These are phyloP conservation scores for Pelargonium nanum DNA, from an alignment of 345 rosid genomes.

Conservation along the genomic window DNA sequence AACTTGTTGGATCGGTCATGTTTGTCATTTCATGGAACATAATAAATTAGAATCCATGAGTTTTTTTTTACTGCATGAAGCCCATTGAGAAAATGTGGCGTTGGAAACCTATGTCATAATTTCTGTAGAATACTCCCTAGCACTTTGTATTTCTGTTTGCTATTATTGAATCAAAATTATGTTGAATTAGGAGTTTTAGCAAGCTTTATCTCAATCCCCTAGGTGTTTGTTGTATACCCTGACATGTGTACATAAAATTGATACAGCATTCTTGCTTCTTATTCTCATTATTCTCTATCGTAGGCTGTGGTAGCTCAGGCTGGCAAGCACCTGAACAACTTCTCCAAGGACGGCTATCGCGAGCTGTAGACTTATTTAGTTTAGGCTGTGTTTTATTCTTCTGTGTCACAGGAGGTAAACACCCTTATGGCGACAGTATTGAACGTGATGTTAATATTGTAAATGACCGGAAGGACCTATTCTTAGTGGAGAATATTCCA, in stretches of 20 bases:
- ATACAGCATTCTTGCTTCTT: not conserved
- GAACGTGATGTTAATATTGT: conserved; percentile 85
- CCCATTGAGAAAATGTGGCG: not conserved
- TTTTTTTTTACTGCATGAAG: too few species aligned
- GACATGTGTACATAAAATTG: not conserved
- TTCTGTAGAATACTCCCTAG: not conserved
- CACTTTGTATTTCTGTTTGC: not conserved
- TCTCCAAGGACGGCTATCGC: conserved; percentile 79
- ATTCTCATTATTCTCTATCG: conserved; percentile 7
- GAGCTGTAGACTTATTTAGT: conserved; percentile 79
- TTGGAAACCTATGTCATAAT: not conserved
- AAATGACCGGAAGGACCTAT: conserved; percentile 57
- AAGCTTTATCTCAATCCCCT: not conserved
- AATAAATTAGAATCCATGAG: not conserved
- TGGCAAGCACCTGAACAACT: conserved; percentile 99
- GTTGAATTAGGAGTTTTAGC: too few species aligned
- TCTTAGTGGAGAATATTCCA: conserved; percentile 48
- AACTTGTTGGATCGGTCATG: not conserved
- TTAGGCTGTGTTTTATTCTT: conserved; percentile 87
- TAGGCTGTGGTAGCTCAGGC: conserved; percentile 97
- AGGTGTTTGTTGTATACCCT: not conserved
- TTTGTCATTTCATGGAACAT: not conserved
- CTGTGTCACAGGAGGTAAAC: conserved; percentile 70
- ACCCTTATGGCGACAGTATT: conserved; percentile 78
- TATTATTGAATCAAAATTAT: too few species aligned